These are phyloP conservation scores for Dipodascus geniculatus DNA, from an alignment of 805 yeast genomes.

Conservation along the genomic window DNA sequence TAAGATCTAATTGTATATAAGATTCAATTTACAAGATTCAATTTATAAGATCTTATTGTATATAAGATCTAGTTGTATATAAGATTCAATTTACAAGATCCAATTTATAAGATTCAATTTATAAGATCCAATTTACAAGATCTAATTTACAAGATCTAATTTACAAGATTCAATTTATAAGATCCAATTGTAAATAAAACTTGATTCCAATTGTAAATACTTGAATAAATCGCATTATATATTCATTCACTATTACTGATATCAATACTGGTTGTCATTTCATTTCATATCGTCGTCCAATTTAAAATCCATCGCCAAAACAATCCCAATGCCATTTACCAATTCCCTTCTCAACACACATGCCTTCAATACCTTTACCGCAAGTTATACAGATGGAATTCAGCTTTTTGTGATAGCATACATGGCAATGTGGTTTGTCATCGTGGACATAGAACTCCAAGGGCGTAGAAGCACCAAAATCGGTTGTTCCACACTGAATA, in stretches of 20 bases:
- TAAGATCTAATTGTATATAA: too few relatives aligned
- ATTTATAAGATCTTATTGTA: too few relatives aligned
- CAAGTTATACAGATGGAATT: slow-evolving; percentile 66
- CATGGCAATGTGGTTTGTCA: slow-evolving; percentile 73
- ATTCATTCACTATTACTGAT: not conserved
- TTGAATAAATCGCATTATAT: too few relatives aligned
- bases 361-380: slow-evolving; percentile 73
- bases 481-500: slow-evolving; percentile 44
- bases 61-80: too few relatives aligned
- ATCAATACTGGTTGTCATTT: not conserved
- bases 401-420: slow-evolving; percentile 64
- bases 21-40: too few relatives aligned
- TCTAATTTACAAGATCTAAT: too few relatives aligned
- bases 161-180: too few relatives aligned
- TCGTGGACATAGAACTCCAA: slow-evolving; percentile 49
- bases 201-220: too few relatives aligned
- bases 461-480: slow-evolving; percentile 11
- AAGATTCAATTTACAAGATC: too few relatives aligned
- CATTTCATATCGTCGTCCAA: not conserved
- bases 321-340: slow-evolving; percentile 4
- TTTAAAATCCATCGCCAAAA: not conserved
- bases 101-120: too few relatives aligned
- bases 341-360: slow-evolving; percentile 53
- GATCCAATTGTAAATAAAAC: too few relatives aligned
- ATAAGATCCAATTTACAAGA: too few relatives aligned